Conservation (phyloP, 192 early-diverging fungal genomes). For the Lobosporangium transversale region DNA sequence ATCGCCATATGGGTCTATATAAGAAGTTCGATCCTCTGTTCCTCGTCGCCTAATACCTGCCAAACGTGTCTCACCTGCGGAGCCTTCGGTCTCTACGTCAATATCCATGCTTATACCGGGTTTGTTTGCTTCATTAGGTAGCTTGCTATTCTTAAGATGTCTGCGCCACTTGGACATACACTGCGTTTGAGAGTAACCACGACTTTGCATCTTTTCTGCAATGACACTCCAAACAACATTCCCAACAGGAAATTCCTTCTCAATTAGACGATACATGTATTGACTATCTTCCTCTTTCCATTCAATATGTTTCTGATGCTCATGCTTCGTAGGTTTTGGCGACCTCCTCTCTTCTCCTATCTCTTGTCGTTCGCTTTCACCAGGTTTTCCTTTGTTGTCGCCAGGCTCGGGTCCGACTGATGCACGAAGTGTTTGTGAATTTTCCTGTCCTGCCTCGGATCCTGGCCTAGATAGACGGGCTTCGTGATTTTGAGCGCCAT, state of each 20-base stretch:
- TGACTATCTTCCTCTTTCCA: conserved; percentile 54
- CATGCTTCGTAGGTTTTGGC: conserved; percentile 10
- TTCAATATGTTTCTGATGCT: conserved; percentile 51
- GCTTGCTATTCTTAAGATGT: conserved; percentile 46
- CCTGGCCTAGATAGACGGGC: not conserved
- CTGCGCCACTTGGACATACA: conserved; percentile 53
- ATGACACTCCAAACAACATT: conserved; percentile 52
- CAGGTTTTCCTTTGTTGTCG: not conserved
- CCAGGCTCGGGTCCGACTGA: not conserved
- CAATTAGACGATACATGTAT: conserved; percentile 49
- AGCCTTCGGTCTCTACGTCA: conserved; percentile 19
- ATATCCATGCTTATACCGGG: conserved; percentile 30
- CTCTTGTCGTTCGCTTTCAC: not conserved
- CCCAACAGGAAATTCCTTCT: conserved; percentile 48
- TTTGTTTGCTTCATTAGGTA: conserved; percentile 19
- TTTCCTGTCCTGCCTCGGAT: not conserved
- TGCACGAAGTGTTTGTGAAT: not conserved
- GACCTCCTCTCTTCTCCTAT: not conserved
- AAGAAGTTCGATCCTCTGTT: conserved; percentile 6
- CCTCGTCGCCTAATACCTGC: conserved; percentile 14
- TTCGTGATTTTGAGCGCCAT: not conserved
- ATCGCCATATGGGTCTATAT: conserved; percentile 4
- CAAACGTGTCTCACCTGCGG: not conserved
- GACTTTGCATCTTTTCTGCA: conserved; percentile 45
- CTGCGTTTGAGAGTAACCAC: conserved; percentile 51